Conservation (phyloP, 306 rosid species). For the Malus asiatica region DNA sequence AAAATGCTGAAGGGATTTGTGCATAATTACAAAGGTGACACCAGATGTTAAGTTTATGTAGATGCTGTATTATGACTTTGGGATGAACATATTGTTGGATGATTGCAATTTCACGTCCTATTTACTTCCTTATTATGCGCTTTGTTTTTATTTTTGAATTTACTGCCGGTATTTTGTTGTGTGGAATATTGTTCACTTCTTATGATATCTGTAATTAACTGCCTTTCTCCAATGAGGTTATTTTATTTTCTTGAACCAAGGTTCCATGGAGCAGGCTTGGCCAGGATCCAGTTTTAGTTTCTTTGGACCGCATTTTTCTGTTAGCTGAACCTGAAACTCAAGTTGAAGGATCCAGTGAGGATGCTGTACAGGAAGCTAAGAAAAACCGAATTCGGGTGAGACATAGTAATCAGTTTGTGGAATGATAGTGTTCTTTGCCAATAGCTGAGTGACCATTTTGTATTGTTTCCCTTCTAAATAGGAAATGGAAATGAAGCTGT, state of each 20-base stretch:
- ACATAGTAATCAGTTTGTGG: neutral
- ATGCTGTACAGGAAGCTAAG: conserved; percentile 90
- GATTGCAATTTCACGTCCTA: neutral
- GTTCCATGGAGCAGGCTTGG: conserved; percentile 99
- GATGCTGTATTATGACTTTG: neutral
- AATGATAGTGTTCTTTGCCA: conserved; percentile 5
- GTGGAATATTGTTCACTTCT: neutral
- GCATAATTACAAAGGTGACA: neutral
- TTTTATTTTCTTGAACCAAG: conserved; percentile 29
- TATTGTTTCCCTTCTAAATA: conserved; percentile 35
- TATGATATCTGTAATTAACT: conserved; percentile 1
- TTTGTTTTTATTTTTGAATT: neutral
- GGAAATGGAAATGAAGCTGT: conserved; percentile 86
- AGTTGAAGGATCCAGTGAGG: conserved; percentile 76
- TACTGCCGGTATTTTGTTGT: neutral
- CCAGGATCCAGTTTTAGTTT: conserved; percentile 92
- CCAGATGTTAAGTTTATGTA: neutral
- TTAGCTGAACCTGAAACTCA: conserved; percentile 95
- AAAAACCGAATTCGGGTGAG: conserved; percentile 71
- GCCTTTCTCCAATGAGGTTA: conserved; percentile 16
- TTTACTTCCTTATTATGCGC: neutral
- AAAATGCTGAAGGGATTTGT: neutral
- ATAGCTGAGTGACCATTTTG: conserved; percentile 4
- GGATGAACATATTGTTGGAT: neutral
- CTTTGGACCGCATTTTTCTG: conserved; percentile 83